phyloP scores from a whole-genome alignment of 2,329 filamentous ascomycete genomes.

The Diaporthe batatas region DNA sequence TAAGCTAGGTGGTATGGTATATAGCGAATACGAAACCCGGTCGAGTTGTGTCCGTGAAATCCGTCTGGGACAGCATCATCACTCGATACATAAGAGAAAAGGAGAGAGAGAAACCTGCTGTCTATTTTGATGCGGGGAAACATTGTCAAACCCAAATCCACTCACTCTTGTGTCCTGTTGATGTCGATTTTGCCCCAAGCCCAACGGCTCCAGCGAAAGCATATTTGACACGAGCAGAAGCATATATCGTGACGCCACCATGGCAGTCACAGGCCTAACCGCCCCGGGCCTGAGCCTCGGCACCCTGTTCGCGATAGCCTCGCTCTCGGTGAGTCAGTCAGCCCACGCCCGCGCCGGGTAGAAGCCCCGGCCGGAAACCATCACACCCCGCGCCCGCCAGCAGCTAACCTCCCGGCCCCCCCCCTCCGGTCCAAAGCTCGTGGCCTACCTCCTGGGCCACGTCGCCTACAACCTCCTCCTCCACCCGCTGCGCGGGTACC shows the following conservation, averaged over 20 bases:
- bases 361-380: background rate
- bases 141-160: background rate
- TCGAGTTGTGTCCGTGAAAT: background rate
- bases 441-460: slow-evolving; percentile 28
- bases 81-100: too few relatives aligned
- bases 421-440: slow-evolving; percentile 10
- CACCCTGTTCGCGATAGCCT: slow-evolving; percentile 32
- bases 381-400: too few relatives aligned
- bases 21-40: slow-evolving; percentile 15
- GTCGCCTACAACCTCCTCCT: slow-evolving; percentile 43
- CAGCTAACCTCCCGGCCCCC: background rate
- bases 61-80: slow-evolving; percentile 13
- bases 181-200: background rate
- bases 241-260: background rate
- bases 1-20: background rate
- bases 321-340: slow-evolving; percentile 36
- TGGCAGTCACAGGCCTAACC: slow-evolving; percentile 16
- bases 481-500: slow-evolving; percentile 44
- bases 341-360: background rate
- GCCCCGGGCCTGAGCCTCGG: slow-evolving; percentile 12
- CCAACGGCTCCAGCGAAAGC: too few relatives aligned
- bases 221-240: background rate
- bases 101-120: background rate
- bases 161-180: background rate
- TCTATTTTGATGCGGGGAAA: background rate